Conservation (phyloP, 768 basidiomycete species). For the Tremella mesenterica region DNA sequence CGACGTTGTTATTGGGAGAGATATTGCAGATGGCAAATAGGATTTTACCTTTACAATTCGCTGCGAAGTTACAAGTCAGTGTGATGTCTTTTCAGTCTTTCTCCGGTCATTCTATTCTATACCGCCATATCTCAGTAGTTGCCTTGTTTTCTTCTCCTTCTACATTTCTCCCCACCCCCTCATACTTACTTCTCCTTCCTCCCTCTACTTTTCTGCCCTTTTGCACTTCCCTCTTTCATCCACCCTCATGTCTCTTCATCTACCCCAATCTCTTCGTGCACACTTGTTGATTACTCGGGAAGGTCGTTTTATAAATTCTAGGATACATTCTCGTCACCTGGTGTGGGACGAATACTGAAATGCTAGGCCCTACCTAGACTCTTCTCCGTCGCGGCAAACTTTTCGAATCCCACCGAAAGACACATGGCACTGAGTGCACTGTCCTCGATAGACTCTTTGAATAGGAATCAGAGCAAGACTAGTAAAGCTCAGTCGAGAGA, state of each 20-base stretch:
- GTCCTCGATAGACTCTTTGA: conserved; percentile 82
- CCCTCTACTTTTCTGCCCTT: too few species aligned
- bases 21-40: conserved; percentile 78
- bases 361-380: conserved; percentile 69
- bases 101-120: not conserved
- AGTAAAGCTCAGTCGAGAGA: conserved; percentile 35
- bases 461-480: conserved; percentile 73
- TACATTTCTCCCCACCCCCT: too few species aligned
- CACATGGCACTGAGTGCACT: conserved; percentile 77
- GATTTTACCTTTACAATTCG: conserved; percentile 69
- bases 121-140: too few species aligned
- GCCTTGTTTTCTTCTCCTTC: too few species aligned
- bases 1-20: conserved; percentile 83
- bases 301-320: too few species aligned
- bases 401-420: conserved; percentile 64
- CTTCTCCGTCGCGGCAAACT: conserved; percentile 70
- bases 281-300: too few species aligned
- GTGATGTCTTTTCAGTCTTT: not conserved
- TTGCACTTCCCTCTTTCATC: too few species aligned
- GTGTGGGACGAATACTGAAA: too few species aligned
- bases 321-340: too few species aligned
- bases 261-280: too few species aligned
- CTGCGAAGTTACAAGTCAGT: conserved; percentile 72
- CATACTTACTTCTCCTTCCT: too few species aligned
- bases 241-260: too few species aligned